These are phyloP conservation scores for Thelonectria olida DNA, from an alignment of 2,329 filamentous ascomycete genomes.

Conservation along the genomic window DNA sequence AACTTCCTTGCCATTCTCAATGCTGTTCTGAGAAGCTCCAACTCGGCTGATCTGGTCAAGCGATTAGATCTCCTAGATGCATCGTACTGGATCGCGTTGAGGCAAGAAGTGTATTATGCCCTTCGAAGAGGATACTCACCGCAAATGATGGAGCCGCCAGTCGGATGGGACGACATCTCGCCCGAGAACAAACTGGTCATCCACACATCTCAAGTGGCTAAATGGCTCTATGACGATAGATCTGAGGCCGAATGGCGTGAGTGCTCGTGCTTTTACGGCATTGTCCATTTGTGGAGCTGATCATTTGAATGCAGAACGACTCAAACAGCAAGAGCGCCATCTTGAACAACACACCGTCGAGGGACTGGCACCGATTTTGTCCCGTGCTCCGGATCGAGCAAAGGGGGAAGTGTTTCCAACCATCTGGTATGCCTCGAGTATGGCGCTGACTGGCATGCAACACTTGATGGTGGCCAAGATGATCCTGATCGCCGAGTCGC, in stretches of 20 bases:
- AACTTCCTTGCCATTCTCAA: conserved; percentile 32
- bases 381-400: conserved; percentile 9
- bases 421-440: conserved; percentile 29
- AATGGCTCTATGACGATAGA: conserved; percentile 28
- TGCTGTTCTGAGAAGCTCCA: conserved; percentile 29
- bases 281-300: fast-evolving
- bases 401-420: conserved; percentile 31
- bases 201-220: conserved; percentile 30
- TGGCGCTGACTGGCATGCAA: conserved; percentile 33
- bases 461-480: conserved; percentile 38
- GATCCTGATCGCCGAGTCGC: conserved; percentile 30
- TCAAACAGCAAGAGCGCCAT: conserved; percentile 31
- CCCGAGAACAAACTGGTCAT: conserved; percentile 33
- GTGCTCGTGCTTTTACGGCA: not conserved
- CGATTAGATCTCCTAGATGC: conserved; percentile 19
- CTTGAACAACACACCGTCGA: conserved; percentile 13
- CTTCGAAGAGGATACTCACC: conserved; percentile 26
- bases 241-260: conserved; percentile 32
- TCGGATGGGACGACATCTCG: conserved; percentile 31
- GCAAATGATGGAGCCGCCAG: conserved; percentile 30
- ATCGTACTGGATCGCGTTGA: conserved; percentile 33
- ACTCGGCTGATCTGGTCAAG: conserved; percentile 21
- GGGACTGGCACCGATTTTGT: conserved; percentile 19
- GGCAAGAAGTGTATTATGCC: conserved; percentile 33
- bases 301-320: not conserved